phyloP scores from a whole-genome alignment of 75 land plant genomes.

The Selaginella moellendorffii region DNA sequence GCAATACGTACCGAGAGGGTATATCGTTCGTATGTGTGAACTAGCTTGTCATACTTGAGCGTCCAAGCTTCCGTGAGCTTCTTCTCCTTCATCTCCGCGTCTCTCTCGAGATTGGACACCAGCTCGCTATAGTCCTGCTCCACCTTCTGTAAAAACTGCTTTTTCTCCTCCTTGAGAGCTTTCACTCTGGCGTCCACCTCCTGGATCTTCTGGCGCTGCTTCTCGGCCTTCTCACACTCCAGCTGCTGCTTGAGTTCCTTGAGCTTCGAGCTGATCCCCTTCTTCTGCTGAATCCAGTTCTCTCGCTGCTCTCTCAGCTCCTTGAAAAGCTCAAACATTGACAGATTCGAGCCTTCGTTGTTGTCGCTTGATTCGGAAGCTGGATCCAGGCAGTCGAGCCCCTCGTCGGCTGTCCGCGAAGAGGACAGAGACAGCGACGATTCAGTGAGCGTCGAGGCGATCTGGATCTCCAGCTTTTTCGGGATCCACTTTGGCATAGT shows the following conservation, averaged over 20 bases:
- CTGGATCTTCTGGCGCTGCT: constrained; percentile 16
- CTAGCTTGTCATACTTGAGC: constrained; percentile 27
- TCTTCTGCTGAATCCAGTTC: background rate
- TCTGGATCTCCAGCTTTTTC: no score
- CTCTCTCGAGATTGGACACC: constrained; percentile 36
- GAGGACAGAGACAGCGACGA: no score
- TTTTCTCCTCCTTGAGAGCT: constrained; percentile 30
- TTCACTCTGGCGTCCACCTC: constrained; percentile 23
- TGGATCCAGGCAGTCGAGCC: background rate
- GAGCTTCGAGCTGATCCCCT: background rate
- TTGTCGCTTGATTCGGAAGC: background rate
- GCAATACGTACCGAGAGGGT: no score
- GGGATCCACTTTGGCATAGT: no score
- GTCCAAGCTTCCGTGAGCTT: constrained; percentile 58
- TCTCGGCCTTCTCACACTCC: constrained; percentile 2
- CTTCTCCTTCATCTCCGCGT: constrained; percentile 59
- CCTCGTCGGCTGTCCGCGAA: background rate
- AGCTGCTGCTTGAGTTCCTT: background rate
- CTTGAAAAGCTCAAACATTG: background rate
- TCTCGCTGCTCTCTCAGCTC: background rate
- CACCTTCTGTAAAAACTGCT: constrained; percentile 8
- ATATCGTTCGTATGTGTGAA: no score
- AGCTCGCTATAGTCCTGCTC: constrained; percentile 16
- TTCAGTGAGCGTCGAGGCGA: no score
- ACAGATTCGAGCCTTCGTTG: background rate